Evolutionary conservation across 139 green algal genomes (phyloP).

Genomic region (Closterium sp.): DNA sequence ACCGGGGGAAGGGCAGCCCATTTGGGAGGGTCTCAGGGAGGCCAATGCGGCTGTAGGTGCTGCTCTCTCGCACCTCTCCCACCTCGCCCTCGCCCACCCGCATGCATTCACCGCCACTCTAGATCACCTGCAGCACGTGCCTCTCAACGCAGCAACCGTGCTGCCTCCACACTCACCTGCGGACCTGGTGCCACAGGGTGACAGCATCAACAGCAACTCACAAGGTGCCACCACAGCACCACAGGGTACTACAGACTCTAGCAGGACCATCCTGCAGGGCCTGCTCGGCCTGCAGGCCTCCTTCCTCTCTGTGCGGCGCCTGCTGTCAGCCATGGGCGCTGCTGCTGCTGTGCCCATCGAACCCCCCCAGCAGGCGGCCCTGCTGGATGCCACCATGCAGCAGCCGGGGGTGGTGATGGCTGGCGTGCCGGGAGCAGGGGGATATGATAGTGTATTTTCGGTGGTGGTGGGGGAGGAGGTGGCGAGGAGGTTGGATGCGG

Average conservation of each 20-base stretch:
- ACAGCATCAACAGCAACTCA: neutral
- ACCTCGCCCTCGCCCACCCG: neutral
- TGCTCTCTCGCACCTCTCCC: neutral
- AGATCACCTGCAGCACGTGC: conserved; percentile 7
- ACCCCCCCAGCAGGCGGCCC: conserved; percentile 2
- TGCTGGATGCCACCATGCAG: conserved; percentile 28
- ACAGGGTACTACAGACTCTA: too few species aligned
- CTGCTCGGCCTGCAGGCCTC: neutral
- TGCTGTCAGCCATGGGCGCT: conserved; percentile 26
- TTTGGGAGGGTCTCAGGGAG: conserved; percentile 13
- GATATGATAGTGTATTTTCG: conserved; percentile 43
- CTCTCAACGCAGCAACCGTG: neutral
- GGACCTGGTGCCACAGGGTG: neutral
- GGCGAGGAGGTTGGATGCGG: neutral
- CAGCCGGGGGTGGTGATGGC: conserved; percentile 16
- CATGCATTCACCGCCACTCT: conserved; percentile 9
- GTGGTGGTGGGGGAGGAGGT: conserved; percentile 30
- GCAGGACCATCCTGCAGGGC: neutral
- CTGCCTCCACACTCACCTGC: too few species aligned
- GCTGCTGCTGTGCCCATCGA: conserved; percentile 36
- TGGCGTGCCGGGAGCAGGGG: conserved; percentile 35
- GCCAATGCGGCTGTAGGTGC: conserved; percentile 14
- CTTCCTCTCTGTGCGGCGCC: conserved; percentile 1
- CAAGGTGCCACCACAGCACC: neutral
- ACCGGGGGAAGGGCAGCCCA: neutral